Base-by-base conservation (phyloP, 2,329 filamentous ascomycete genomes). In the Penicillium sp. region DNA sequence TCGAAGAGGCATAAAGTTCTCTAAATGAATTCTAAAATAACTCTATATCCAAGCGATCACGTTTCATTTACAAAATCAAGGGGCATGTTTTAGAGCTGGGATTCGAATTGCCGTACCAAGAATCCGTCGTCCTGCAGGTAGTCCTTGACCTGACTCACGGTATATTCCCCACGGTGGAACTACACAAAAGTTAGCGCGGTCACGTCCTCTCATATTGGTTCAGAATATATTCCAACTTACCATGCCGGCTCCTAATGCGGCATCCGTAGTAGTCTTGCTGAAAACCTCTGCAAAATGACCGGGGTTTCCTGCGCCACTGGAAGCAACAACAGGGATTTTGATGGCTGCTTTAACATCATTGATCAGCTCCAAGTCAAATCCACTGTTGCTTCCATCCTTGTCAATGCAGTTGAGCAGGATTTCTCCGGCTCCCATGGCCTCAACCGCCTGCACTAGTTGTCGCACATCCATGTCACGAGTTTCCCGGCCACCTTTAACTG, bases 391-490 rank as follows among this genome's bases (percentile, higher is more conserved):
- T 53, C 95, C 95, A 74, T 99, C 95, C 72, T 90, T 91, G 80
- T 99, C 95, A 69, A 99, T 99, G 80, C 93, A 97, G 78, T 99
- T 99, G 55, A 99, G 85, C 51, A 99, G 79, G 57, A 99, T 90
- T 81, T 99, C 95, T 55, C 95, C 95, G 1, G 90, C 85, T 52
- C 95, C 95, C 91, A 99, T 96, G 55, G 91, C 92, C 78, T 99
- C 92, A 35, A 98, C 93, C 13, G 95, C 95, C 65, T 85, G 87
- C 10, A 89, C 87, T 10, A 99, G 84, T 78, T 98, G 90, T 14
- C 93, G 85, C 16, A 97, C 95, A 72, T 98, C 93, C 64, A 98
- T 82, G 73, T 98, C 92, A 58, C 93, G 86, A n/a, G 90, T 93
- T 78, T 98, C 93, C 59, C 95, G 87, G 7, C 95, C 95, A 47